A percentile compares a stretch with the other conserved stretches of the same genome.
phyloP scores from a whole-genome alignment of 116 monocot genomes.

The Zostera marina region DNA sequence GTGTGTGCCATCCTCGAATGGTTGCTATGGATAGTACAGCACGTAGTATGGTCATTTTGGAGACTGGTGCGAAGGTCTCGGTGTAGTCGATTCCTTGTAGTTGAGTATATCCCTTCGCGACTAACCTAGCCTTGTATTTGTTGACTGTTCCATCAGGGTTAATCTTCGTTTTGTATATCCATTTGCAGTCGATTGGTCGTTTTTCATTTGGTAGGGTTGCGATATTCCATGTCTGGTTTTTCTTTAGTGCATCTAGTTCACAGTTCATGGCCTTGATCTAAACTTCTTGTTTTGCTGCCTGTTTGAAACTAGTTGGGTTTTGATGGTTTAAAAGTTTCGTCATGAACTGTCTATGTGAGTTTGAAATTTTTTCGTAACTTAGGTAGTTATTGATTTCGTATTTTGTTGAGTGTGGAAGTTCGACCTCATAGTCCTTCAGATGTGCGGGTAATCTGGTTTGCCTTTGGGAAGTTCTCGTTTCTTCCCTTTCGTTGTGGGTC shows the following conservation, averaged over 20 bases:
- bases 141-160: not conserved
- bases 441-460: too few relatives aligned
- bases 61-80: too few relatives aligned
- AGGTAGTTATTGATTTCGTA: too few relatives aligned
- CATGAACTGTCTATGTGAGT: too few relatives aligned
- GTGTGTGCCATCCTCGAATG: not conserved
- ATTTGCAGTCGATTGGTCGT: conserved; percentile 1
- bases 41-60: not conserved
- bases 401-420: too few relatives aligned
- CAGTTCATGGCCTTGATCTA: not conserved
- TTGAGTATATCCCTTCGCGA: conserved; percentile 6
- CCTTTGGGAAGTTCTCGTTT: too few relatives aligned
- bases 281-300: not conserved
- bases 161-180: conserved; percentile 1
- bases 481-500: too few relatives aligned
- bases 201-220: conserved; percentile 2
- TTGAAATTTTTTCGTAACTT: too few relatives aligned
- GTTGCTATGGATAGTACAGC: not conserved
- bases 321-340: too few relatives aligned
- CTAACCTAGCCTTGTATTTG: not conserved
- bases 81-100: not conserved
- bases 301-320: not conserved
- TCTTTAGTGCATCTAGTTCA: not conserved
- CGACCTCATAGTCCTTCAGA: too few relatives aligned
- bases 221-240: conserved; percentile 5